A percentile compares a stretch with the other conserved stretches of the same genome.
These are phyloP conservation scores for Dryas alaskensis DNA, from an alignment of 306 rosid genomes.

Conservation along the genomic window DNA sequence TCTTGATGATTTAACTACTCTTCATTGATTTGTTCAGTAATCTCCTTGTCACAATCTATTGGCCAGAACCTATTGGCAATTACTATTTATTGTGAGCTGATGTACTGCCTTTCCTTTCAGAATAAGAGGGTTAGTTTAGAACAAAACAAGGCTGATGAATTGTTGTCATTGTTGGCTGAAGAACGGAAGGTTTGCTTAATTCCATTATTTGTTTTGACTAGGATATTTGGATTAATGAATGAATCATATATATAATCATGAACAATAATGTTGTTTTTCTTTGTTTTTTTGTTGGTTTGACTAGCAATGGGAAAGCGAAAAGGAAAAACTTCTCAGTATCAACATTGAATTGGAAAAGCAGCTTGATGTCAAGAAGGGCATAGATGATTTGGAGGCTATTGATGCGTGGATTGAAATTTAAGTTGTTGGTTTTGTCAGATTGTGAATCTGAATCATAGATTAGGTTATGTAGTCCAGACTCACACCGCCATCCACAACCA, in stretches of 20 bases:
- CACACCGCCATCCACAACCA: too few species aligned
- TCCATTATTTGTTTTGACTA: background rate
- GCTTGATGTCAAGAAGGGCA: conserved; percentile 23
- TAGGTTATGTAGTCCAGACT: too few species aligned
- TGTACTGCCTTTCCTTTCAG: conserved; percentile 26
- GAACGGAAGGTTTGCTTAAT: conserved; percentile 44
- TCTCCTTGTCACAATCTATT: too few species aligned
- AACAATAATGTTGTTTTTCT: background rate
- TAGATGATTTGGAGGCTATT: conserved; percentile 34
- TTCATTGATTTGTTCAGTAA: background rate
- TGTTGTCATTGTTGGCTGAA: conserved; percentile 41
- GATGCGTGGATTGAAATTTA: conserved; percentile 35
- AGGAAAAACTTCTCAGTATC: conserved; percentile 45
- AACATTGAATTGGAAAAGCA: conserved; percentile 52
- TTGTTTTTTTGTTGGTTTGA: conserved; percentile 9
- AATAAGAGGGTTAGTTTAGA: conserved; percentile 52
- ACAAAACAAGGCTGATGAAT: conserved; percentile 51
- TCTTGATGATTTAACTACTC: too few species aligned
- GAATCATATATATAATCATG: background rate
- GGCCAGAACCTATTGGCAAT: too few species aligned
- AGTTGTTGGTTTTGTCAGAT: too few species aligned
- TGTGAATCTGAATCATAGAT: too few species aligned
- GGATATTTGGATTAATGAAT: background rate
- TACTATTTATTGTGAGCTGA: background rate
- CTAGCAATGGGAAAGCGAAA: conserved; percentile 45